Conservation (phyloP, 1,284 basidiomycete genomes). For the Fomitopsis pinicola region DNA sequence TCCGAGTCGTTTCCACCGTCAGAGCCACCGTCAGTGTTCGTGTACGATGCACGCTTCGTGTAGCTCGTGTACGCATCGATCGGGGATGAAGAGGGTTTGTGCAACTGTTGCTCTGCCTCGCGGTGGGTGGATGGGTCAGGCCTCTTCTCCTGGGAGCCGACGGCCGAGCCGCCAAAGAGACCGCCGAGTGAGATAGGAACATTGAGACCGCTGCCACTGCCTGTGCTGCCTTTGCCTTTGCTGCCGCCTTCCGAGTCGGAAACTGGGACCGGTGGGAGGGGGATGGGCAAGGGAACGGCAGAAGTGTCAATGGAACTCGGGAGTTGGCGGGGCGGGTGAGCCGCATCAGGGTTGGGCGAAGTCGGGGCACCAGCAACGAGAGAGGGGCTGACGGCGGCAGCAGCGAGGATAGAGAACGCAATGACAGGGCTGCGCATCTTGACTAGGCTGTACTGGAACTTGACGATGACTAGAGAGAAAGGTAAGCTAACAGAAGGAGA, state of each 20-base stretch:
- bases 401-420: conserved; percentile 22
- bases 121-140: conserved; percentile 2
- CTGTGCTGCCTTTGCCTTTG: too few species aligned
- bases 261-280: too few species aligned
- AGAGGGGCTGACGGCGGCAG: conserved; percentile 27
- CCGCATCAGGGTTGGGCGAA: conserved; percentile 17
- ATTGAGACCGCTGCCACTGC: too few species aligned
- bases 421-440: conserved; percentile 13
- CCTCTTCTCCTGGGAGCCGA: too few species aligned
- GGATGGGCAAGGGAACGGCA: too few species aligned
- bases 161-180: too few species aligned
- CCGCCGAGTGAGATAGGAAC: too few species aligned
- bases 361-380: conserved; percentile 26
- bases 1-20: too few species aligned
- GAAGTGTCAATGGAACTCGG: not conserved
- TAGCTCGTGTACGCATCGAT: conserved; percentile 1
- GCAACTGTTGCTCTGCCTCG: conserved; percentile 5
- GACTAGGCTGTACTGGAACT: conserved; percentile 7
- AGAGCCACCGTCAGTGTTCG: too few species aligned
- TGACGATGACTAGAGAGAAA: conserved; percentile 6
- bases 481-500: conserved; percentile 5
- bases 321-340: conserved; percentile 2
- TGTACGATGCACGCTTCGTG: conserved; percentile 13
- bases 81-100: conserved; percentile 6
- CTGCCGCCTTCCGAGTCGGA: too few species aligned